phyloP scores from a whole-genome alignment of 1,284 basidiomycete species.

The Apiotrichum laibachii region DNA sequence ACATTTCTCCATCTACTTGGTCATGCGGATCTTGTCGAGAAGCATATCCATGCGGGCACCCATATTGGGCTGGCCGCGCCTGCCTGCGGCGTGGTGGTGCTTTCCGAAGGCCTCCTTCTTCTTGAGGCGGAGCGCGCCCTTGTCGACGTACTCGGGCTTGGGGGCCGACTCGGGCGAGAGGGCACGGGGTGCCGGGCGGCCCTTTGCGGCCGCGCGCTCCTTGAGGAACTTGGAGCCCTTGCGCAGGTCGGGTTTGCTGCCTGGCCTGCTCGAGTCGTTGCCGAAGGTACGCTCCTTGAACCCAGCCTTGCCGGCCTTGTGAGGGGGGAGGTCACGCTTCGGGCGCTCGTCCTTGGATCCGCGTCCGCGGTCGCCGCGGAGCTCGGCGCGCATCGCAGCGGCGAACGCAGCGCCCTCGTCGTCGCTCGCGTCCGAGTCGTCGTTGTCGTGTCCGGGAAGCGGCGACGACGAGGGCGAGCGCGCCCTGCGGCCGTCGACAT shows the following conservation, averaged over 20 bases:
- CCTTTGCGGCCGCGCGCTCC: not conserved
- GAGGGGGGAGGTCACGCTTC: not conserved
- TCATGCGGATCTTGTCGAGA: slow-evolving; percentile 51
- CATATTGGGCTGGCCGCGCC: slow-evolving; percentile 52
- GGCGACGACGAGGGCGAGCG: slow-evolving; percentile 7
- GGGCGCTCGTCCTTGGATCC: not conserved
- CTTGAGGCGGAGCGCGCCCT: slow-evolving; percentile 23
- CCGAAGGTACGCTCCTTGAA: not conserved
- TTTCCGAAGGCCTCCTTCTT: slow-evolving; percentile 47
- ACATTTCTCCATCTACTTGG: slow-evolving; percentile 17
- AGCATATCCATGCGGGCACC: slow-evolving; percentile 50
- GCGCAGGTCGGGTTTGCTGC: slow-evolving; percentile 2
- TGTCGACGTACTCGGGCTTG: slow-evolving; percentile 1
- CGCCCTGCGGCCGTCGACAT: not conserved
- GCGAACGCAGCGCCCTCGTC: slow-evolving; percentile 14
- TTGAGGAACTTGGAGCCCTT: not conserved
- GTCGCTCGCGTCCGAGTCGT: slow-evolving; percentile 7
- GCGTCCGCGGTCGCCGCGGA: not conserved
- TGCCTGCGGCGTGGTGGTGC: slow-evolving; percentile 14
- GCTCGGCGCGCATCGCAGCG: slow-evolving; percentile 5
- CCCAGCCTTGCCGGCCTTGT: slow-evolving; percentile 1
- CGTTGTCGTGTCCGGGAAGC: slow-evolving; percentile 6
- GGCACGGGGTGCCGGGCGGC: not conserved
- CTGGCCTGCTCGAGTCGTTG: not conserved
- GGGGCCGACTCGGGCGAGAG: slow-evolving; percentile 8